Conservation (phyloP, 2,329 filamentous ascomycete species). For the Aspergillus brasiliensis region DNA sequence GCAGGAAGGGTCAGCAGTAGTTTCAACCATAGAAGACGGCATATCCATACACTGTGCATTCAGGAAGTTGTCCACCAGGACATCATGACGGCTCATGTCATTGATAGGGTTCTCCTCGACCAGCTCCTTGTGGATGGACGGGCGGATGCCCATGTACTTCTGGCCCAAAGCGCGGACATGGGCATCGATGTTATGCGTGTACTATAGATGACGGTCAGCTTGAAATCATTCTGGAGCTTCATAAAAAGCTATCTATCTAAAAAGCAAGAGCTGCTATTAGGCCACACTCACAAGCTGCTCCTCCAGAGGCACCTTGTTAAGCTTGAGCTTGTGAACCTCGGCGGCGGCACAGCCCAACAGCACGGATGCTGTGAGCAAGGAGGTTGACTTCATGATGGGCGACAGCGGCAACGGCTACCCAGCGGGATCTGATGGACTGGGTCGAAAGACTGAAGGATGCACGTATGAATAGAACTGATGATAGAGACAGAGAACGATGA, state of each 20-base stretch:
- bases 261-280: not conserved
- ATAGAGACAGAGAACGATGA: constrained; percentile 23
- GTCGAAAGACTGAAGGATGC: constrained; percentile 19
- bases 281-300: constrained; percentile 79
- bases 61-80: constrained; percentile 95
- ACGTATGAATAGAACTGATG: constrained; percentile 25
- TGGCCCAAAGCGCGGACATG: constrained; percentile 84
- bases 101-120: constrained; percentile 75
- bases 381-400: constrained; percentile 76
- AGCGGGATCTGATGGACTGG: constrained; percentile 10
- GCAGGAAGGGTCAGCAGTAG: constrained; percentile 13
- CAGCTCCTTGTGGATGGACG: constrained; percentile 70
- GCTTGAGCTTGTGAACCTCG: constrained; percentile 92
- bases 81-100: constrained; percentile 69
- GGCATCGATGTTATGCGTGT: constrained; percentile 74
- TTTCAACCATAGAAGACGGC: constrained; percentile 33
- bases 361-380: constrained; percentile 75
- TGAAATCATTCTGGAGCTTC: not conserved
- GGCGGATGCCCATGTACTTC: constrained; percentile 90
- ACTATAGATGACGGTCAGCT: constrained; percentile 50
- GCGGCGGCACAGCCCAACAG: constrained; percentile 82
- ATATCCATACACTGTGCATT: constrained; percentile 85
- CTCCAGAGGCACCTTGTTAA: constrained; percentile 90
- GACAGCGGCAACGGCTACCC: constrained; percentile 8
- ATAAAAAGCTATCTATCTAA: not conserved